Evolutionary conservation across 2,329 filamentous ascomycete species (phyloP).

Genomic region (Magnaporthiopsis rhizophila): DNA sequence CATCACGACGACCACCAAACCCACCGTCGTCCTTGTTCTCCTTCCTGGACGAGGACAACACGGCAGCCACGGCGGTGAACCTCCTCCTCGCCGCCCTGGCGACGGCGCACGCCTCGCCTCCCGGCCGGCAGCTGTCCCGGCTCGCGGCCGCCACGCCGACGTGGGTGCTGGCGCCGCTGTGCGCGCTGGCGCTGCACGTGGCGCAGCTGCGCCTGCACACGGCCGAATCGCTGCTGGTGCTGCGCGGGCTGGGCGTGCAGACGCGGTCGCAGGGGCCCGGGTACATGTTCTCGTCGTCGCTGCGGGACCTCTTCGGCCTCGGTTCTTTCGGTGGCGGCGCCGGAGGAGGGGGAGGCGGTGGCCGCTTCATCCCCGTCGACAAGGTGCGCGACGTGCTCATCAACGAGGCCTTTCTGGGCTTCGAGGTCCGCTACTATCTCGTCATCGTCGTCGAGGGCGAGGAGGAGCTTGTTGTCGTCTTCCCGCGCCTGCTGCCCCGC

Average conservation of each 20-base stretch:
- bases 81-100: slow-evolving; percentile 18
- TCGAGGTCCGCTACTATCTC: slow-evolving; percentile 84
- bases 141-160: slow-evolving; percentile 28
- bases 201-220: slow-evolving; percentile 39
- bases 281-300: slow-evolving; percentile 10
- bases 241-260: slow-evolving; percentile 85
- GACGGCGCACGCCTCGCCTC: slow-evolving; percentile 22
- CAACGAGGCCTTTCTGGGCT: slow-evolving; percentile 89
- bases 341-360: slow-evolving; percentile 1
- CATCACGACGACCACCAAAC: slow-evolving; percentile 9
- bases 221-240: slow-evolving; percentile 80
- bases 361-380: slow-evolving; percentile 71
- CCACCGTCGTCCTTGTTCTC: slow-evolving; percentile 10
- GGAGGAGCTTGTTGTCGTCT: slow-evolving; percentile 86
- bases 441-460: slow-evolving; percentile 87
- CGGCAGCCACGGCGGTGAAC: slow-evolving; percentile 11
- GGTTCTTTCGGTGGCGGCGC: not conserved
- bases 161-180: slow-evolving; percentile 28
- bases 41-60: not conserved
- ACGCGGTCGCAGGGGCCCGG: slow-evolving; percentile 63
- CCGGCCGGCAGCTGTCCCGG: slow-evolving; percentile 22
- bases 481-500: slow-evolving; percentile 70
- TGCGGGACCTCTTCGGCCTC: slow-evolving; percentile 15
- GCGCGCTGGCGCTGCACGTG: slow-evolving; percentile 31
- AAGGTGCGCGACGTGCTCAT: slow-evolving; percentile 90